phyloP scores from a whole-genome alignment of 441 rosid genomes.

The Gossypium lobatum region DNA sequence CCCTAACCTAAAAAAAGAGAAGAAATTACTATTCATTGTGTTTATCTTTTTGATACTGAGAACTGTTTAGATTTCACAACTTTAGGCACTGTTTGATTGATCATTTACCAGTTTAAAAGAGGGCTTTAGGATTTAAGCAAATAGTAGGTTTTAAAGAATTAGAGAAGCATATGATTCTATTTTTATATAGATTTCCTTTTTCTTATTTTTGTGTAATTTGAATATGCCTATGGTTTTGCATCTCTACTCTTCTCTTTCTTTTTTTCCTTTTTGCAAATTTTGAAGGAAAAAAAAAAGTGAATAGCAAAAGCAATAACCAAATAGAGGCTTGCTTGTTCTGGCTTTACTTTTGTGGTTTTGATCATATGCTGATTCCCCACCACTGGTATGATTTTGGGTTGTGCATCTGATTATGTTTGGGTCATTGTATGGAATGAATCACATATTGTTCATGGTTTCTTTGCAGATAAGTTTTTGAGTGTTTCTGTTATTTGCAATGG shows the following conservation, averaged over 20 bases:
- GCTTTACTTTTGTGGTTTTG: background rate
- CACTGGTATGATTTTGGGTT: background rate
- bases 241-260: background rate
- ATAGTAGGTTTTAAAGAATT: background rate
- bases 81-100: background rate
- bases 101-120: background rate
- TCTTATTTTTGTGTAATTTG: background rate
- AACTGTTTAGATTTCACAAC: background rate
- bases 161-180: background rate
- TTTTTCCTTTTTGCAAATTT: background rate
- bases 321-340: background rate
- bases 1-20: background rate
- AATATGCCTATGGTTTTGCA: background rate
- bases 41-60: background rate
- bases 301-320: background rate
- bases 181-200: background rate
- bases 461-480: background rate
- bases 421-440: background rate
- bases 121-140: background rate
- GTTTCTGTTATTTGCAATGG: constrained; percentile 3
- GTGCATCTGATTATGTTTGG: background rate
- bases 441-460: background rate
- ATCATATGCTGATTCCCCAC: background rate
- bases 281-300: background rate
- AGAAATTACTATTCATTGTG: background rate